Percentiles rank a stretch among this genome's conserved stretches.
Evolutionary conservation across 495 filamentous ascomycete genomes (phyloP).

Genomic region (Thermochaetoides thermophila): DNA sequence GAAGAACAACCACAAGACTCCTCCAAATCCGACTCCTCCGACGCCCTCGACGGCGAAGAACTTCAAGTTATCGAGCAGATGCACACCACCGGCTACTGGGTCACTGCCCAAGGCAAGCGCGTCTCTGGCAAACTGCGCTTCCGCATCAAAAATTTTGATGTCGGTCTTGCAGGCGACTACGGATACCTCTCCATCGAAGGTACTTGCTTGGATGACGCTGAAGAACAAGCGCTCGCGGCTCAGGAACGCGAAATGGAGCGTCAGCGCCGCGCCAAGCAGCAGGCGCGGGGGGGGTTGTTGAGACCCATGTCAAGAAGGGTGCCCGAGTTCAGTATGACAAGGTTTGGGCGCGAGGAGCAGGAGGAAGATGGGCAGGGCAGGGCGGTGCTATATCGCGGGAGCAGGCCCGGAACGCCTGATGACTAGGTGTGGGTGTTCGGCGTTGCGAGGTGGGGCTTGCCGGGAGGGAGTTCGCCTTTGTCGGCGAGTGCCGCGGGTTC

Average conservation of each 20-base stretch:
- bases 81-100: constrained; percentile 36
- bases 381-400: constrained; percentile 19
- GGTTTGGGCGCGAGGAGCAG: constrained; percentile 26
- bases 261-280: constrained; percentile 19
- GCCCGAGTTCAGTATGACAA: constrained; percentile 35
- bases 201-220: constrained; percentile 30
- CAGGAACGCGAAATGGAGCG: constrained; percentile 24
- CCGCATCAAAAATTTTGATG: constrained; percentile 36
- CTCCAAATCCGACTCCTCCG: constrained; percentile 5
- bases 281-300: constrained; percentile 14
- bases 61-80: constrained; percentile 26
- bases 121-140: constrained; percentile 30
- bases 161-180: constrained; percentile 33
- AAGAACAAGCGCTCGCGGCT: constrained; percentile 20
- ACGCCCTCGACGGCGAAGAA: constrained; percentile 16
- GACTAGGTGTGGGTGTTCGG: constrained; percentile 18
- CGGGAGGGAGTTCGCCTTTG: too few species aligned
- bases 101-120: constrained; percentile 21
- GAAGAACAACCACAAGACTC: too few species aligned
- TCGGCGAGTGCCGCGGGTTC: too few species aligned
- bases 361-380: constrained; percentile 20
- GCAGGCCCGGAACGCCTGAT: constrained; percentile 21
- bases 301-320: constrained; percentile 24
- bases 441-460: background rate
- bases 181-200: constrained; percentile 34